A percentile compares a stretch with the other conserved stretches of the same genome.
These are phyloP conservation scores for Papiliotrema nemorosa DNA, from an alignment of 1,284 basidiomycete genomes.

Conservation along the genomic window DNA sequence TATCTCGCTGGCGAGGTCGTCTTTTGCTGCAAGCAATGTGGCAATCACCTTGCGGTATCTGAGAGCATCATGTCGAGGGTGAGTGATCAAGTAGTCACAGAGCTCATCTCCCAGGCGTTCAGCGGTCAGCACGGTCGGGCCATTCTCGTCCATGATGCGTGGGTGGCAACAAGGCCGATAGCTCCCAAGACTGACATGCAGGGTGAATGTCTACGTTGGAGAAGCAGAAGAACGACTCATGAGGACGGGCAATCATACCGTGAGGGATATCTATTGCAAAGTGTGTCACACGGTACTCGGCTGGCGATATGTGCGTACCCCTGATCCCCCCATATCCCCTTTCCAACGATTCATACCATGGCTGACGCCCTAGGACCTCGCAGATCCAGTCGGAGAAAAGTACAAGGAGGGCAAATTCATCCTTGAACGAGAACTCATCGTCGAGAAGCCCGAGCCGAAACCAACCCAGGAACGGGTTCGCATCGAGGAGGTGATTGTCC, in stretches of 20 bases:
- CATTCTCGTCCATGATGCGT: slow-evolving; percentile 90
- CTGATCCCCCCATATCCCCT: background rate
- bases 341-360: background rate
- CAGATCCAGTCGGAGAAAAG: slow-evolving; percentile 83
- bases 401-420: slow-evolving; percentile 99
- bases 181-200: slow-evolving; percentile 34
- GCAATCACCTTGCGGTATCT: slow-evolving; percentile 87
- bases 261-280: slow-evolving; percentile 87
- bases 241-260: slow-evolving; percentile 95
- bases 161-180: slow-evolving; percentile 45
- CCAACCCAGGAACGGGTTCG: slow-evolving; percentile 18
- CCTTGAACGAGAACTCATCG: slow-evolving; percentile 83
- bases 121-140: slow-evolving; percentile 93
- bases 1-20: slow-evolving; percentile 85
- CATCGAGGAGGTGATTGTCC: slow-evolving; percentile 35
- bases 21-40: slow-evolving; percentile 86
- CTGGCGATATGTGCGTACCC: slow-evolving; percentile 89
- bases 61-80: slow-evolving; percentile 90
- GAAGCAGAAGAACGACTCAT: slow-evolving; percentile 87
- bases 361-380: slow-evolving; percentile 65
- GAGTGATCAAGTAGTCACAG: slow-evolving; percentile 37
- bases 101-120: slow-evolving; percentile 61
- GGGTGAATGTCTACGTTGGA: slow-evolving; percentile 84
- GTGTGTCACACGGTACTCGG: slow-evolving; percentile 83
- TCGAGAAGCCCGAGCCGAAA: slow-evolving; percentile 40